Conservation (phyloP, 371 early-diverging fungal genomes). For the Vavraia culicis region DNA sequence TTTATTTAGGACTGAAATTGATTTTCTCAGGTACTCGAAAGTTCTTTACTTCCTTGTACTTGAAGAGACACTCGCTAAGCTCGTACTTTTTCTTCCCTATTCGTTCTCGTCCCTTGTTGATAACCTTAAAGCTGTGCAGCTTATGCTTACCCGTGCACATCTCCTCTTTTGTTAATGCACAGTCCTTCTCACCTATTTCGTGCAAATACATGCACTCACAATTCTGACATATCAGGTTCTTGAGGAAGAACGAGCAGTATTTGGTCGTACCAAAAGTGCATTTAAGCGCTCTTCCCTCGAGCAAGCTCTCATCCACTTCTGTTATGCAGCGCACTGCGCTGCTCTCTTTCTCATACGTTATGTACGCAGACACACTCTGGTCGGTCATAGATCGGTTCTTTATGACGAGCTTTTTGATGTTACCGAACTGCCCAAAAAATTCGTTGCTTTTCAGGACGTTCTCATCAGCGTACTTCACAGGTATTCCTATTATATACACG, state of each 20-base stretch:
- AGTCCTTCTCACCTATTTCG: constrained; percentile 31
- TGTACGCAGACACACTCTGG: constrained; percentile 39
- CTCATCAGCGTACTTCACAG: constrained; percentile 41
- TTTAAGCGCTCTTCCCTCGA: constrained; percentile 37
- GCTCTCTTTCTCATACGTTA: constrained; percentile 36
- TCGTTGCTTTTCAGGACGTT: constrained; percentile 35
- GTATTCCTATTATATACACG: constrained; percentile 43
- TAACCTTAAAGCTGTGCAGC: too few species aligned
- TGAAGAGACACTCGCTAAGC: too few species aligned
- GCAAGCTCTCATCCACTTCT: constrained; percentile 40
- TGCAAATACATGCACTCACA: constrained; percentile 45
- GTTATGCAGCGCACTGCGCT: constrained; percentile 40
- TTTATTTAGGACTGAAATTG: too few species aligned
- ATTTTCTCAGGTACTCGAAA: too few species aligned
- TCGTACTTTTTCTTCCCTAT: too few species aligned
- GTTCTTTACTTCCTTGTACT: too few species aligned
- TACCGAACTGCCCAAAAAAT: constrained; percentile 44
- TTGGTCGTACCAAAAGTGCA: constrained; percentile 46
- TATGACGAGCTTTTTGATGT: constrained; percentile 43
- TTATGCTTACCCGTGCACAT: constrained; percentile 31
- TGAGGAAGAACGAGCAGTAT: constrained; percentile 44
- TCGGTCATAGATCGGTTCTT: constrained; percentile 30
- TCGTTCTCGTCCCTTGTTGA: too few species aligned
- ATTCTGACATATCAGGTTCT: constrained; percentile 41
- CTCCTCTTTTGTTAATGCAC: constrained; percentile 41